A percentile compares a stretch with the other conserved stretches of the same genome.
Conservation (phyloP, 768 basidiomycete species). For the Suillus cothurnatus region DNA sequence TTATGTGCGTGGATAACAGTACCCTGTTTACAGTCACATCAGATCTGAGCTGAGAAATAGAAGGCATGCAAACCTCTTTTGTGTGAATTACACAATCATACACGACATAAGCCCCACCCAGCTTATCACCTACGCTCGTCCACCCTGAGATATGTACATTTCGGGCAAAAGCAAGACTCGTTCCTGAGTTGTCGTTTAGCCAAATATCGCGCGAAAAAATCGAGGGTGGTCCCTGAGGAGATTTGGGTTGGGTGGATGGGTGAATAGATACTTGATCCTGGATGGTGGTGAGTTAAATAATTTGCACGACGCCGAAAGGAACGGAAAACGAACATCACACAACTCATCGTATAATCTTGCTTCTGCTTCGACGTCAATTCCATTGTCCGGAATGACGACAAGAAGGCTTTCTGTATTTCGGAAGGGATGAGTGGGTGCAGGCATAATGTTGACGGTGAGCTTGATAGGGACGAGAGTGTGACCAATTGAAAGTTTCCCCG, state of each 20-base stretch:
- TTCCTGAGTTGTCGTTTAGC: conserved; percentile 61
- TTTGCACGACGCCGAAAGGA: not conserved
- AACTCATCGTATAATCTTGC: conserved; percentile 67
- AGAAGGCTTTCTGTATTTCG: conserved; percentile 48
- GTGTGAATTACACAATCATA: conserved; percentile 74
- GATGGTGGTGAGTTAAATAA: not conserved
- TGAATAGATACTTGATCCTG: conserved; percentile 19
- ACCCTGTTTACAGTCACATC: conserved; percentile 38
- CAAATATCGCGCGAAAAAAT: conserved; percentile 72
- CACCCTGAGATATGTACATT: conserved; percentile 69
- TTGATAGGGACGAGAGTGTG: not conserved
- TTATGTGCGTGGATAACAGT: conserved; percentile 67
- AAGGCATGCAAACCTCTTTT: conserved; percentile 45
- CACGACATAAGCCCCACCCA: conserved; percentile 67
- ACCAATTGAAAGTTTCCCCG: not conserved
- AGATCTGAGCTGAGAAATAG: not conserved
- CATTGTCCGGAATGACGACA: conserved; percentile 51
- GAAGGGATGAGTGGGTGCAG: conserved; percentile 44
- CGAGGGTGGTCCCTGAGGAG: conserved; percentile 46
- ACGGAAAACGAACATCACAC: conserved; percentile 40
- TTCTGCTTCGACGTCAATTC: conserved; percentile 71
- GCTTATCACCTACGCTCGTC: conserved; percentile 70
- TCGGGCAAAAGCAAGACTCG: conserved; percentile 58
- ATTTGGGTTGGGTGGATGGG: conserved; percentile 17
- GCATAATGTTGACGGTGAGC: conserved; percentile 7